Evolutionary conservation across 148 eudicot species (phyloP), one percentile per base, ranked within the genome.

Genomic region (Drosera capensis): DNA sequence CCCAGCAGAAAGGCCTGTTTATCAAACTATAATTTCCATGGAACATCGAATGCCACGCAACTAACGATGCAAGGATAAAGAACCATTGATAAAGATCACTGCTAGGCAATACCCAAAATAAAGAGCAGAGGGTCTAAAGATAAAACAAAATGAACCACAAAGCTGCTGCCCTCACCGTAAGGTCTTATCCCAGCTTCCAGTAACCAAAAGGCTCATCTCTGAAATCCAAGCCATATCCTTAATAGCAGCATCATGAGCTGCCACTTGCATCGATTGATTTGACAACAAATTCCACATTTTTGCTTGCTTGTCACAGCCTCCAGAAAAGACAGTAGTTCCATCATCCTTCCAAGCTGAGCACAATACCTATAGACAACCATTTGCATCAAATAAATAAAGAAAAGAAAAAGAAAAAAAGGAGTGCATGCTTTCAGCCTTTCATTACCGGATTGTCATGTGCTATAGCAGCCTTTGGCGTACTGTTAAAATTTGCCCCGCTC

Each of bases 271-370:
- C 0, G 95, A 68, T 64, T 75, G 95, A 59, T 77, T 94, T 50
- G 83, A 74, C 56, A 63, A 43, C 19, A 88, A 68, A 8, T 74
- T 85, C 99, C 95, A 90, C 99, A 90, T 90, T 62, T 90, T 90
- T 7, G 72, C 95, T 56, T 80, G 99, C 55, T 90, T 90, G 68
- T 90, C 95, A 58, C 94, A 81, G 40, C 99, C 99, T 43, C 99
- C 99, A 31, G 95, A 75, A 52, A 90, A 90, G 37, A 90, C 95
- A 23, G 99, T 74, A 25, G 85, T 76, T 25, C 95, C 95, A 35
- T 90, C 95, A 60, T 90, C 99, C 49, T 90, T 90, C 99, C 99
- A 90, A 56, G 95, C 39, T 46, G 94, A 80, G 64, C 99, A 90
- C 23, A 90, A 45, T 39, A 77, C 95, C 99, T 85, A 43, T 3